phyloP scores from a whole-genome alignment of 257 asterid genomes.

The Jacaranda mimosifolia region DNA sequence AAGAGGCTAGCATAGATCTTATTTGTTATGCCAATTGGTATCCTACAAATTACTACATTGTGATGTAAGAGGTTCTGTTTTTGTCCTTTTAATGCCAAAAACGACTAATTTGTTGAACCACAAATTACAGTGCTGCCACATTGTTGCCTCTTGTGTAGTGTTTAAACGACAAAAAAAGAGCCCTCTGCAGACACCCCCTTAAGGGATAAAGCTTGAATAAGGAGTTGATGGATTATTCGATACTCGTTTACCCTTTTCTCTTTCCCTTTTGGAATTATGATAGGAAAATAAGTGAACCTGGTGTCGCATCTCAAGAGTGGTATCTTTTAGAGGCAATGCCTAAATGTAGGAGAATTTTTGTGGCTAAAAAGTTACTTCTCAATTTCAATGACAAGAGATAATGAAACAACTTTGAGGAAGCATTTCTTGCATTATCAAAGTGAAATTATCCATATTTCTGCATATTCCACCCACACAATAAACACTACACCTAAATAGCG shows the following conservation, averaged over 20 bases:
- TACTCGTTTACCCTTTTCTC: not conserved
- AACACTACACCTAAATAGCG: too few species aligned
- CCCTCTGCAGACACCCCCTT: not conserved
- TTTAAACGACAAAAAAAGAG: not conserved
- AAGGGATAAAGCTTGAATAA: not conserved
- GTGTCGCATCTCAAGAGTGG: not conserved
- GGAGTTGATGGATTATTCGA: not conserved
- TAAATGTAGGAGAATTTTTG: too few species aligned
- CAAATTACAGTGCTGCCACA: not conserved
- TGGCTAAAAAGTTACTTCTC: too few species aligned
- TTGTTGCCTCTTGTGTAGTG: not conserved
- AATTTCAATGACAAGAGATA: too few species aligned
- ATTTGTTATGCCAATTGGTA: not conserved
- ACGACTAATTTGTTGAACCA: not conserved
- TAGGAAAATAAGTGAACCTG: not conserved
- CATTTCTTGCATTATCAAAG: too few species aligned
- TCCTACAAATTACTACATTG: not conserved
- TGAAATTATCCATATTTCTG: too few species aligned
- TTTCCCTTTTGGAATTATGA: not conserved
- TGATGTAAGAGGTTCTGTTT: not conserved
- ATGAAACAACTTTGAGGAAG: too few species aligned
- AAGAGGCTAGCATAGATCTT: slow-evolving; percentile 6
- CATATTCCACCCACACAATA: too few species aligned
- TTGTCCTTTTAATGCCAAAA: not conserved
- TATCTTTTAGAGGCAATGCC: too few species aligned